A percentile compares a stretch with the other conserved stretches of the same genome.
Conservation (phyloP, 495 filamentous ascomycete species). For the Chaetomium tenue region DNA sequence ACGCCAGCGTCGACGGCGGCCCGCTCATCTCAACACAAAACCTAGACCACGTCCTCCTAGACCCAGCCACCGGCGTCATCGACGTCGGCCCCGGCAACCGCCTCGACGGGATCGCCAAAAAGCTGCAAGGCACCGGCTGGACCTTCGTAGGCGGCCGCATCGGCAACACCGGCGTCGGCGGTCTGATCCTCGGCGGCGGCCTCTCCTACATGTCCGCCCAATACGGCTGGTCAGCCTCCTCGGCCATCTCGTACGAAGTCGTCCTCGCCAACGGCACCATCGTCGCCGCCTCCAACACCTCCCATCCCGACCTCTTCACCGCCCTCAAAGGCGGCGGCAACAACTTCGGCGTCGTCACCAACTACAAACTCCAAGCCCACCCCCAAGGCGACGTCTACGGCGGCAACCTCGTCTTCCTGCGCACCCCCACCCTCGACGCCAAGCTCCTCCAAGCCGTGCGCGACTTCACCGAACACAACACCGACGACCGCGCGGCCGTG, state of each 20-base stretch:
- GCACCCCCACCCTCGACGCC: conserved; percentile 41
- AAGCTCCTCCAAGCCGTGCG: conserved; percentile 51
- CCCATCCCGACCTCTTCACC: conserved; percentile 43
- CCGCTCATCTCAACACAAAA: conserved; percentile 52
- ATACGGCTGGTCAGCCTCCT: conserved; percentile 58
- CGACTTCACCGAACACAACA: conserved; percentile 56
- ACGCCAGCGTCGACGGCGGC: conserved; percentile 54
- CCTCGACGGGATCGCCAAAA: conserved; percentile 52
- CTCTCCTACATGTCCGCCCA: conserved; percentile 52
- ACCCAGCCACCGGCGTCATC: conserved; percentile 44
- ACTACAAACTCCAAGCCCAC: conserved; percentile 50
- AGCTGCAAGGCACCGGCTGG: conserved; percentile 47
- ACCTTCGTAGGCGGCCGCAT: conserved; percentile 54
- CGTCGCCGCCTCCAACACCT: conserved; percentile 45
- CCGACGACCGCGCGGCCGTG: conserved; percentile 55
- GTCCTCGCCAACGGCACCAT: conserved; percentile 57
- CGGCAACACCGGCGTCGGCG: conserved; percentile 46
- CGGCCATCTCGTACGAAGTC: conserved; percentile 54
- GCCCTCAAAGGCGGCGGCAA: conserved; percentile 51
- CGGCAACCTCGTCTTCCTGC: conserved; percentile 52
- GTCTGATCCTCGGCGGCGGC: conserved; percentile 46
- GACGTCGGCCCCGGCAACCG: conserved; percentile 50
- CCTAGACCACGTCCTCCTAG: conserved; percentile 47
- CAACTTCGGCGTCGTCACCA: conserved; percentile 54
- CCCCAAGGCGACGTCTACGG: conserved; percentile 53